These are phyloP conservation scores for Monosporozyma servazzii DNA, from an alignment of 805 yeast species.

Conservation along the genomic window DNA sequence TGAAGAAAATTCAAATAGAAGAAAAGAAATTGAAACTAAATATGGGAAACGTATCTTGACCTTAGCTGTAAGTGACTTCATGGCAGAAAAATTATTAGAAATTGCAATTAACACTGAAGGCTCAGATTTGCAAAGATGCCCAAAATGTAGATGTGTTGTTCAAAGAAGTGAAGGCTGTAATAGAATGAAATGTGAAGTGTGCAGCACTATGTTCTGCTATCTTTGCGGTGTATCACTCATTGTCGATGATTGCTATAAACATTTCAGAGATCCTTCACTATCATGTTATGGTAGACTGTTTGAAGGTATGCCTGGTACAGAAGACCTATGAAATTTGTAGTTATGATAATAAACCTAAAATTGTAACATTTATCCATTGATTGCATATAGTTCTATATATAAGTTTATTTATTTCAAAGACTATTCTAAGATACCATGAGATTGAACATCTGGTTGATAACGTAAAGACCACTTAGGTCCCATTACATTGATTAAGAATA, in stretches of 20 bases:
- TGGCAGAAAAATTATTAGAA: conserved; percentile 40
- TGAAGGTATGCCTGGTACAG: conserved; percentile 39
- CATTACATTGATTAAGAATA: conserved; percentile 38
- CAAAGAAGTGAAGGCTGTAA: conserved; percentile 57
- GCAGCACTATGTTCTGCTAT: conserved; percentile 43
- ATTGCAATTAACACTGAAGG: conserved; percentile 35
- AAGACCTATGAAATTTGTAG: conserved; percentile 4
- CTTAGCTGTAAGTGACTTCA: conserved; percentile 36
- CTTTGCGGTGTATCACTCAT: conserved; percentile 40
- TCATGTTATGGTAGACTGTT: conserved; percentile 44
- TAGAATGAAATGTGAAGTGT: conserved; percentile 48
- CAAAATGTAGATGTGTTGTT: conserved; percentile 40
- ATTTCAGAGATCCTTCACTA: conserved; percentile 36
- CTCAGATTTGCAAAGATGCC: conserved; percentile 41
- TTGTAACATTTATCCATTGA: neutral
- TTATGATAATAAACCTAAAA: neutral
- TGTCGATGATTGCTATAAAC: conserved; percentile 41
- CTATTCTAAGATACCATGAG: conserved; percentile 22
- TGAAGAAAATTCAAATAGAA: conserved; percentile 19
- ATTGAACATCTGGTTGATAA: conserved; percentile 23
- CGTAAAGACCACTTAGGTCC: conserved; percentile 47
- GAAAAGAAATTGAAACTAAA: conserved; percentile 29
- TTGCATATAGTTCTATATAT: neutral
- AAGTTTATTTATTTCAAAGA: neutral
- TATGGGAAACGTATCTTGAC: conserved; percentile 40